A percentile compares a stretch with the other conserved stretches of the same genome.
Evolutionary conservation across 768 basidiomycete genomes (phyloP).

Genomic region (Russula lepida): DNA sequence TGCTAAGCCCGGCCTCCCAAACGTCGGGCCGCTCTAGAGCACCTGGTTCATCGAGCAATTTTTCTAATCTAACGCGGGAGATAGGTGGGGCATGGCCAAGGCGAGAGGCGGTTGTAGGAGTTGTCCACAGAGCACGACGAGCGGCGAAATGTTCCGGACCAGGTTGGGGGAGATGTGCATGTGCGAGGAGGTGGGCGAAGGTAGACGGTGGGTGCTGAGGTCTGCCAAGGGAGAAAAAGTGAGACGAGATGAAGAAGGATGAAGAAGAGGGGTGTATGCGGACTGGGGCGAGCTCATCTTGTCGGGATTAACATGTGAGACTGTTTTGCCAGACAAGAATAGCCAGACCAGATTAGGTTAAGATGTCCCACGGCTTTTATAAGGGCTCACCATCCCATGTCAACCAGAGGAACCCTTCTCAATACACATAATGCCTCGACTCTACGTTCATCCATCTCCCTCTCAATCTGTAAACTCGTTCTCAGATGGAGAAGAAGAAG

Average conservation of each 20-base stretch:
- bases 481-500: slow-evolving; percentile 65
- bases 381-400: background rate
- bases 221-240: background rate
- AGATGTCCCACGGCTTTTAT: slow-evolving; percentile 8
- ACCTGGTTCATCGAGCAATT: slow-evolving; percentile 39
- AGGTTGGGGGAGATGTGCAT: slow-evolving; percentile 43
- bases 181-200: slow-evolving; percentile 36
- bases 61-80: slow-evolving; percentile 34
- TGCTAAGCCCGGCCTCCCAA: slow-evolving; percentile 51
- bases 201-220: slow-evolving; percentile 16
- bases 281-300: background rate
- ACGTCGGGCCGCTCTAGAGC: slow-evolving; percentile 41
- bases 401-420: slow-evolving; percentile 4
- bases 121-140: slow-evolving; percentile 53
- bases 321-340: background rate
- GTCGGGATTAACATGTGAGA: background rate
- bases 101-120: slow-evolving; percentile 24
- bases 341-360: background rate
- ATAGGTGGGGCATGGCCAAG: slow-evolving; percentile 23
- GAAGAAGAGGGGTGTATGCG: background rate
- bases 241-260: background rate
- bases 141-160: slow-evolving; percentile 58
- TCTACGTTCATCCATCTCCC: slow-evolving; percentile 36
- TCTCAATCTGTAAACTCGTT: slow-evolving; percentile 73
- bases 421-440: slow-evolving; percentile 22